Conservation (phyloP, 345 rosid genomes). For the Aquilaria sinensis region DNA sequence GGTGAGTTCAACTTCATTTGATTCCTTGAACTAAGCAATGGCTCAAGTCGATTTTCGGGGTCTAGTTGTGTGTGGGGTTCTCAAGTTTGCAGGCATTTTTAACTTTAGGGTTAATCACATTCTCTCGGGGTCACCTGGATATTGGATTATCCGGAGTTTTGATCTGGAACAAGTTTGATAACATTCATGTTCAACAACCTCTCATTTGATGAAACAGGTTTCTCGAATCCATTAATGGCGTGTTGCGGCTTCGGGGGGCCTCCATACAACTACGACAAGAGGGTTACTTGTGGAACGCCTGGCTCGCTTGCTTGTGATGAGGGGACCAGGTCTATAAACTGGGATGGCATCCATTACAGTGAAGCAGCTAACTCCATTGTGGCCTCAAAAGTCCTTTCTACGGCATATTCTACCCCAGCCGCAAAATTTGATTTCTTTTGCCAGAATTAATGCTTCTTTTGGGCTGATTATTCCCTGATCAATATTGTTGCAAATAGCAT, state of each 20-base stretch:
- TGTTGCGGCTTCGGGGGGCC: conserved; percentile 90
- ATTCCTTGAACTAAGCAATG: too few relatives aligned
- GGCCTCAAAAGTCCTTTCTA: conserved; percentile 56
- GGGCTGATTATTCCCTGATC: too few relatives aligned
- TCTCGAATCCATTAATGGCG: conserved; percentile 62
- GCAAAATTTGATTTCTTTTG: conserved; percentile 55
- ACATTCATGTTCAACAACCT: too few relatives aligned
- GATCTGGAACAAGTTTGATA: too few relatives aligned
- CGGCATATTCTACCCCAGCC: conserved; percentile 48
- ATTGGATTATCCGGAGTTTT: too few relatives aligned
- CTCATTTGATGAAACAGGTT: conserved; percentile 31
- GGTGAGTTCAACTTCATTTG: conserved; percentile 28
- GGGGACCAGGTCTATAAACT: conserved; percentile 44
- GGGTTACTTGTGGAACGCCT: conserved; percentile 55
- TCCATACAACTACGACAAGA: conserved; percentile 68
- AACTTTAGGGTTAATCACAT: too few relatives aligned
- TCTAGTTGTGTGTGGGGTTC: too few relatives aligned
- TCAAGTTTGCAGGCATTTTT: too few relatives aligned
- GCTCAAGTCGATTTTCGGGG: too few relatives aligned
- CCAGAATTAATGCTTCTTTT: neutral
- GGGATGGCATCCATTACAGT: conserved; percentile 84
- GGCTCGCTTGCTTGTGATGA: conserved; percentile 39
- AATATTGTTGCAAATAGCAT: too few relatives aligned
- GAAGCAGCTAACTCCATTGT: conserved; percentile 63
- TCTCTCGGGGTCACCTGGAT: too few relatives aligned